Base-by-base conservation (phyloP, 1,139 yeast genomes). In the Yamadazyma membranifaciens region DNA sequence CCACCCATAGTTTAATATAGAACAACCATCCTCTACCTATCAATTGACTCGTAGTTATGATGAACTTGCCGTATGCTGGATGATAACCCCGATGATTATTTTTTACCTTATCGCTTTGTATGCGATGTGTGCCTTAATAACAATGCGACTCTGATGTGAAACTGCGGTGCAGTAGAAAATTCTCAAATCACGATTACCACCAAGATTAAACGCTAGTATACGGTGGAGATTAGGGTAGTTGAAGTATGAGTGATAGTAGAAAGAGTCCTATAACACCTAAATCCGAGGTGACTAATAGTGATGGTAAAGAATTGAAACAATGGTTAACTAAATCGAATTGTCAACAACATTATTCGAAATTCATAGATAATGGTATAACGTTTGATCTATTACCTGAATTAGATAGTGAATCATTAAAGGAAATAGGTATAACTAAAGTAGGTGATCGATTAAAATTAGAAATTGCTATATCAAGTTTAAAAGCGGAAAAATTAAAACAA, bases 391-490 rank as follows among this genome's bases (percentile, higher is more conserved):
- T 87, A 11, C 65, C 80, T 1, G 85, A 80, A 45, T 61, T 89
- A 37, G 96, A 88, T 54, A 71, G 77, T 30, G 70, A 64, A n/a
- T 78, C 89, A 1, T 70, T 92, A 41, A 75, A 74, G 41, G 95
- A 85, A 46, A 59, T 92, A 7, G 97, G 96, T 0, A 64, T 92
- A n/a, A 50, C 51, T 14, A 83, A 80, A 49, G 76, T 92, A 9
- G 98, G 98, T 0, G 98, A 92, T 58, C 67, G 97, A 27, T 69
- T 92, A 28, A 68, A 83, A 27, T 57, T 87, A 7, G 80, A 80
- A 49, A 65, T 80, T 15, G 81, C 83, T 42, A 65, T 81, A 27
- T 58, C 69, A 39, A 60, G 67, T 40, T 44, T 77, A 48, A 63
- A 71, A 50, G 51, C 69, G 3, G 69, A 71, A 32, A 51, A 56